Evolutionary conservation across 2,329 filamentous ascomycete species (phyloP).

Genomic region (Pseudopyricularia javanii): DNA sequence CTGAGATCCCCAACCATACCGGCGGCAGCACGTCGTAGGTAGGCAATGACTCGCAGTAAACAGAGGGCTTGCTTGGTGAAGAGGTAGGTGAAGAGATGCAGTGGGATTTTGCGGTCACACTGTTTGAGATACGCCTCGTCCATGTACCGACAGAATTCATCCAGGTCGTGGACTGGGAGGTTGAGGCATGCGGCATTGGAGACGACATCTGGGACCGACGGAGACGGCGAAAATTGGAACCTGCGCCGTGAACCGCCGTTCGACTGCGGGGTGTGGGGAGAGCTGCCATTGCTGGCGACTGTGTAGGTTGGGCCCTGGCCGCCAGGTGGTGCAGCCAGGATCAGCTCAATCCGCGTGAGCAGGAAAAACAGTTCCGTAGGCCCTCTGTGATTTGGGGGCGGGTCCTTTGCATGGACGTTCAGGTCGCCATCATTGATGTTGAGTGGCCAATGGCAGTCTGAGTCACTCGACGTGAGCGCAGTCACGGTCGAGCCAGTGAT

Average conservation of each 20-base stretch:
- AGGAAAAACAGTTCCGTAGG: constrained; percentile 50
- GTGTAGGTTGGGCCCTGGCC: constrained; percentile 1
- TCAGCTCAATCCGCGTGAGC: constrained; percentile 43
- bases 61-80: constrained; percentile 43
- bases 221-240: constrained; percentile 20
- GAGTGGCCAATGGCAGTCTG: constrained; percentile 43
- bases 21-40: constrained; percentile 28
- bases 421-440: constrained; percentile 52
- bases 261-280: constrained; percentile 11
- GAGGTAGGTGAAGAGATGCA: constrained; percentile 46
- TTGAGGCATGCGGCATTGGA: constrained; percentile 36
- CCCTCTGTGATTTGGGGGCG: constrained; percentile 32
- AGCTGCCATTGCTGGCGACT: constrained; percentile 12
- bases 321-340: constrained; percentile 29
- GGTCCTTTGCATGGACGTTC: constrained; percentile 41
- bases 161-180: constrained; percentile 34
- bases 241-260: constrained; percentile 9
- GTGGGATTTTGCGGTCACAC: constrained; percentile 45
- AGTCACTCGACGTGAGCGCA: constrained; percentile 35
- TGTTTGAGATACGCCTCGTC: constrained; percentile 42
- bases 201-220: constrained; percentile 28
- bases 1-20: constrained; percentile 16
- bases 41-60: constrained; percentile 42
- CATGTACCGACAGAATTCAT: constrained; percentile 40
- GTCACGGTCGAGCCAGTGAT: constrained; percentile 48